Base-by-base conservation (phyloP, 2,329 filamentous ascomycete species). In the Colletotrichum graminicola region DNA sequence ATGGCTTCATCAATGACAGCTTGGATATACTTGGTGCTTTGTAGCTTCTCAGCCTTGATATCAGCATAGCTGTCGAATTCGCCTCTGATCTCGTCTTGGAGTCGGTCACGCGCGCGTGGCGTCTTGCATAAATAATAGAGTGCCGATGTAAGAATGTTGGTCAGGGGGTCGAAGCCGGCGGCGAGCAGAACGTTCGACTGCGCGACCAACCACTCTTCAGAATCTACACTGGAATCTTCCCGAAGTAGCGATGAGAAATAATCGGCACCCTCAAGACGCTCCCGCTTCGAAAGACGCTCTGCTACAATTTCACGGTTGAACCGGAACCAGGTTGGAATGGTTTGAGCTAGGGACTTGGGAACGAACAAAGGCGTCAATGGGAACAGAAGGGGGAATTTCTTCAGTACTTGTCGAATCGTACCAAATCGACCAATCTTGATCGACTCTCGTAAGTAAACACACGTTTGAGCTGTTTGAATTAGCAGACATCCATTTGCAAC, bases 1-100 rank as follows among this genome's bases (percentile, higher is more conserved):
- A 64, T 32, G 1, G 36, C 10, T 39, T 64, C 49, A 26, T 64
- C 23, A 1, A 64, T 64, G 12, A 64, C 51, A 41, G 18, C 62
- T 1, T 56, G 18, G 16, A 64, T 36, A 23, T 64, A 64, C 6
- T 14, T 51, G 6, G 1, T 18, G 26, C 14, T 51, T 29, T 26
- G 49, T 7, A 51, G 39, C 6, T 29, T 65, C 16, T 65, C 62
- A 0, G 62, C 51, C 2, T 51, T 47, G 21, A 47, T 47, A 3
- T 47, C 43, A 2, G 43, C n/a, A 47, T 47, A 47, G 21, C 21
- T 47, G 21, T 8, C 12, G 12, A 47, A 47, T 8, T n/a, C 43
- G 5, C 21, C 43, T 12, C 43, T 47, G 43, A 47, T 47, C 43
- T 47, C 43, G 21, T 47, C 21, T 2, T 21, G 1, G 21, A 47